Evolutionary conservation across 352 stramenopile species (phyloP).

Genomic region (Phytophthora pseudosyringae): DNA sequence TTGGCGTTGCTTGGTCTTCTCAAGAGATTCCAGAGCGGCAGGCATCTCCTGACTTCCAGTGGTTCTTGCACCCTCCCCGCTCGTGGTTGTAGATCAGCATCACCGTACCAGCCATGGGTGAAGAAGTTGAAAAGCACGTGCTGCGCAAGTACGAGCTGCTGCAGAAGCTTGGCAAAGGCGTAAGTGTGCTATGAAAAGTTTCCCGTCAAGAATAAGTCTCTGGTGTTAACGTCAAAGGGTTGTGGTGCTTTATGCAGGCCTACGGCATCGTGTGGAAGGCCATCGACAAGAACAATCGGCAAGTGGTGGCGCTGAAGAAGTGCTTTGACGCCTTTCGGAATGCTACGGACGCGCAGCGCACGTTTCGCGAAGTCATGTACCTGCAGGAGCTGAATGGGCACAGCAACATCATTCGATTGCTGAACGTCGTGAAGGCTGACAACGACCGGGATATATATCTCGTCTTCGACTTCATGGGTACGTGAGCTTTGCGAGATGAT

Average conservation of each 20-base stretch:
- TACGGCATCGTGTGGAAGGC: constrained; percentile 98
- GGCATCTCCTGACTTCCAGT: constrained; percentile 20
- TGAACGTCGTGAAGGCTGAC: constrained; percentile 95
- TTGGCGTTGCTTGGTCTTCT: constrained; percentile 10
- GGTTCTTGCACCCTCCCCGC: constrained; percentile 2
- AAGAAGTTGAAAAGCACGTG: constrained; percentile 95
- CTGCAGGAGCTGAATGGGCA: constrained; percentile 93
- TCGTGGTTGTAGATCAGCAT: constrained; percentile 3
- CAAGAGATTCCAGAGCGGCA: not conserved
- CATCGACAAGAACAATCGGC: constrained; percentile 92
- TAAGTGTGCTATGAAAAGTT: constrained; percentile 37
- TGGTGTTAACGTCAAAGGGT: not conserved
- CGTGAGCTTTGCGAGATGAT: constrained; percentile 1
- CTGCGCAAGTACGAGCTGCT: constrained; percentile 94
- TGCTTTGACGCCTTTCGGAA: constrained; percentile 98
- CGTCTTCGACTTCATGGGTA: constrained; percentile 97
- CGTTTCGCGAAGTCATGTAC: constrained; percentile 97
- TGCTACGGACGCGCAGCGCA: constrained; percentile 94
- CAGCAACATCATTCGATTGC: constrained; percentile 94
- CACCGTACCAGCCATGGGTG: constrained; percentile 64
- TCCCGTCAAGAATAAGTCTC: constrained; percentile 2
- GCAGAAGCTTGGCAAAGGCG: constrained; percentile 94
- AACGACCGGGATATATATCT: constrained; percentile 98
- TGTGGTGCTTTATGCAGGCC: constrained; percentile 51
- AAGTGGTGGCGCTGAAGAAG: constrained; percentile 96